Evolutionary conservation across 805 yeast species (phyloP).

Genomic region (Suhomyces canberraensis): DNA sequence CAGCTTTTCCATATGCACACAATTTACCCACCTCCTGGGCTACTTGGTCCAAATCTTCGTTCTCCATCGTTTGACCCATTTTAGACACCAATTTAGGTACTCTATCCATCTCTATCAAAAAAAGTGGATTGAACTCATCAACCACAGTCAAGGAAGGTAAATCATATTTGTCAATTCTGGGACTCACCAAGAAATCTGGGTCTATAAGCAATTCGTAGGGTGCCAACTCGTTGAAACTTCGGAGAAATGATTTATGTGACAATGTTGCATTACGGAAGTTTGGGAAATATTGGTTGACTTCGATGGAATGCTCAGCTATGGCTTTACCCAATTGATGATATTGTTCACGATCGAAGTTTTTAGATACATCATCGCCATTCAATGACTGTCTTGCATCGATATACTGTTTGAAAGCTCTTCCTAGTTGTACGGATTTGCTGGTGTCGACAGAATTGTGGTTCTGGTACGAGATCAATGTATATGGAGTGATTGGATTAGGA

Average conservation of each 20-base stretch:
- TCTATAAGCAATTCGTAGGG: background rate
- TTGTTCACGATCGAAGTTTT: background rate
- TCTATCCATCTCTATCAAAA: conserved; percentile 1
- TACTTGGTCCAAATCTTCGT: background rate
- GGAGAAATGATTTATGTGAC: background rate
- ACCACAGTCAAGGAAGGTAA: conserved; percentile 4
- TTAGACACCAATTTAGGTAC: background rate
- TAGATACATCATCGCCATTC: background rate
- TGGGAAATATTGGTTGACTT: background rate
- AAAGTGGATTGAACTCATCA: conserved; percentile 8
- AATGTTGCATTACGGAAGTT: background rate
- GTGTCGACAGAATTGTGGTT: too few species aligned
- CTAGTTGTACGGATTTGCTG: conserved; percentile 1
- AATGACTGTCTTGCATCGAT: background rate
- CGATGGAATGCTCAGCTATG: background rate
- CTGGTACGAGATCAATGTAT: too few species aligned
- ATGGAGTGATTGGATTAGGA: too few species aligned
- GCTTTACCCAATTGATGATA: background rate
- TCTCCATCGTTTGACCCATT: background rate
- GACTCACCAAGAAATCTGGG: background rate
- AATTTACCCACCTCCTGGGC: background rate
- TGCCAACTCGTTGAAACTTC: conserved; percentile 1
- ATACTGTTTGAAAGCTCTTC: conserved; percentile 2
- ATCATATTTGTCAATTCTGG: conserved; percentile 1
- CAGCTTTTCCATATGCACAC: conserved; percentile 1